Conservation (phyloP, 768 basidiomycete species). For the Tylopilus plumbeoviolaceoides region DNA sequence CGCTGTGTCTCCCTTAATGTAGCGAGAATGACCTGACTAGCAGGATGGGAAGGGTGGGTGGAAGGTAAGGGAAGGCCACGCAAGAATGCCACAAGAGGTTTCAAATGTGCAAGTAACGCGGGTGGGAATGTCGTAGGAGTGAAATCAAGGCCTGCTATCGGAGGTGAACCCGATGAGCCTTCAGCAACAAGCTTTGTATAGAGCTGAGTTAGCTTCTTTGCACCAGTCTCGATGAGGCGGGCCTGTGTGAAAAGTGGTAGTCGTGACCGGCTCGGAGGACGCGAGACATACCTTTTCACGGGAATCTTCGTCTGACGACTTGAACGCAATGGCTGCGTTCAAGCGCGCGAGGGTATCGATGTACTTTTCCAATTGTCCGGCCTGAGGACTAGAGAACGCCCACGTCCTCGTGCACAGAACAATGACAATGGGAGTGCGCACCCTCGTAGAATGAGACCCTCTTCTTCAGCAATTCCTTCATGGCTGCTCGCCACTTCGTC, state of each 20-base stretch:
- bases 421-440: slow-evolving; percentile 22
- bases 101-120: slow-evolving; percentile 47
- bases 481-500: slow-evolving; percentile 73
- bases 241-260: slow-evolving; percentile 33
- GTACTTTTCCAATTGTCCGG: slow-evolving; percentile 60
- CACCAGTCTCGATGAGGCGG: slow-evolving; percentile 77
- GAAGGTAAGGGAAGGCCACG: slow-evolving; percentile 71
- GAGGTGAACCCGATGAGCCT: slow-evolving; percentile 73
- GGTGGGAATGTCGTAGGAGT: slow-evolving; percentile 52
- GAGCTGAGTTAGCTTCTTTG: slow-evolving; percentile 75
- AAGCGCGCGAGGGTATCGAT: slow-evolving; percentile 71
- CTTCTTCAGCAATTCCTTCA: slow-evolving; percentile 73
- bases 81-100: slow-evolving; percentile 63
- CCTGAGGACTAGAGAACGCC: slow-evolving; percentile 53
- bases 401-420: not conserved
- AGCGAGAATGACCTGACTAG: slow-evolving; percentile 56
- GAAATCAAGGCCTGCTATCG: slow-evolving; percentile 55
- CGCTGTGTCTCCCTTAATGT: slow-evolving; percentile 74
- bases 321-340: slow-evolving; percentile 78
- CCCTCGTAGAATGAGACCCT: slow-evolving; percentile 77
- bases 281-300: slow-evolving; percentile 45
- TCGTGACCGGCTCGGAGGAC: not conserved
- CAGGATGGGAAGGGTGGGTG: slow-evolving; percentile 82
- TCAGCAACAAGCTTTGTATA: slow-evolving; percentile 89
- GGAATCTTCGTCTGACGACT: slow-evolving; percentile 52